These are phyloP conservation scores for Diaporthe citrichinensis DNA, from an alignment of 2,329 filamentous ascomycete species.

Conservation along the genomic window DNA sequence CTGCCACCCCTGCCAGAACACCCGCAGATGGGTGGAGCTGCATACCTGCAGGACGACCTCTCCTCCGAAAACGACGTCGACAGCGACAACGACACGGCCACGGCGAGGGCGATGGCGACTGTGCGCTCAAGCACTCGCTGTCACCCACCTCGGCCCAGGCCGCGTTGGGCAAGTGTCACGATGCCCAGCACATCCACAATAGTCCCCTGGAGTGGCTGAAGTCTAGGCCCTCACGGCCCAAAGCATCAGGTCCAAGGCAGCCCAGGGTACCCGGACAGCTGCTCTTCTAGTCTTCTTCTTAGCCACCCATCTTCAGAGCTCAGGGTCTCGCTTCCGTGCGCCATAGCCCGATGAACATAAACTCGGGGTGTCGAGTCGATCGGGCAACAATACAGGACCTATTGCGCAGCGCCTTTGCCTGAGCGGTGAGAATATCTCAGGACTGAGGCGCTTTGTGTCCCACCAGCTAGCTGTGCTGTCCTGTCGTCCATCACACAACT, in stretches of 20 bases:
- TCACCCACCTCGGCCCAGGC: not conserved
- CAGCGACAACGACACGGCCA: not conserved
- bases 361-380: not conserved
- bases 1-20: not conserved
- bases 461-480: not conserved
- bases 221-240: constrained; percentile 30
- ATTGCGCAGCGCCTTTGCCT: not conserved
- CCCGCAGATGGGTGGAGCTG: not conserved
- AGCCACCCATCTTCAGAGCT: not conserved
- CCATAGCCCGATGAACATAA: not conserved
- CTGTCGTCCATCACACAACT: not conserved
- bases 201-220: not conserved
- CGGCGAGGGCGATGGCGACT: not conserved
- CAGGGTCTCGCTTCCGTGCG: not conserved
- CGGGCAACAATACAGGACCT: not conserved
- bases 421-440: constrained; percentile 1
- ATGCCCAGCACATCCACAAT: constrained; percentile 9
- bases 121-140: not conserved
- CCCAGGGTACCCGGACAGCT: not conserved
- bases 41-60: not conserved
- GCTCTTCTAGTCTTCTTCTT: not conserved
- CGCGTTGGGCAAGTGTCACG: constrained; percentile 1
- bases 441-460: not conserved
- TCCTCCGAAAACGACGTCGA: not conserved
- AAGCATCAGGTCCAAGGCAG: constrained; percentile 2